Conservation (phyloP, 2,329 filamentous ascomycete species). For the Colletotrichum tropicicola region DNA sequence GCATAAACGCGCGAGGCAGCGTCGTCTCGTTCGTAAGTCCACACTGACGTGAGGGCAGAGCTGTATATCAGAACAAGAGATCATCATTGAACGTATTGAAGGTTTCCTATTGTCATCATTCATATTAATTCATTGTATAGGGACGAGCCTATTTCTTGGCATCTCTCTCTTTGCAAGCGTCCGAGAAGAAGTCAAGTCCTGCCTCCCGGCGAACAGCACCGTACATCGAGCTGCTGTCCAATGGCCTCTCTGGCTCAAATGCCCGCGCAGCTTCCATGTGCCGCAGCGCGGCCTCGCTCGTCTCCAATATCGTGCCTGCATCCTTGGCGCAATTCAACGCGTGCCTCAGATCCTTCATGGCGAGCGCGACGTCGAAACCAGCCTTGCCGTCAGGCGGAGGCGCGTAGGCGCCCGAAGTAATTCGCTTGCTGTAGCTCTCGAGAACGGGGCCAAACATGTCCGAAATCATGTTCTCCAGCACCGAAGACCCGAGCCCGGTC, state of each 20-base stretch:
- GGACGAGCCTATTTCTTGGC: background rate
- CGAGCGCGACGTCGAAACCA: slow-evolving; percentile 7
- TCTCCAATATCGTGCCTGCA: background rate
- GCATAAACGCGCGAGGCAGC: too few relatives aligned
- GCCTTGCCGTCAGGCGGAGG: slow-evolving; percentile 32
- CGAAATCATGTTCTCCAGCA: slow-evolving; percentile 38
- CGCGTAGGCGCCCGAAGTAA: slow-evolving; percentile 38
- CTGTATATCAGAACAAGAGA: background rate
- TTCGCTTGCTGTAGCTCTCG: slow-evolving; percentile 36
- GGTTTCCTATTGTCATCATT: background rate
- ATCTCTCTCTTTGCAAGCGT: slow-evolving; percentile 8
- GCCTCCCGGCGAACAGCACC: slow-evolving; percentile 3
- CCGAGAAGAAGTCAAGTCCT: slow-evolving; percentile 9
- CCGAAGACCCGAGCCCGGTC: slow-evolving; percentile 34
- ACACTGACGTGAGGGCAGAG: too few relatives aligned
- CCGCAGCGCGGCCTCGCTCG: background rate
- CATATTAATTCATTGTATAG: background rate
- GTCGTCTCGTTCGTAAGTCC: too few relatives aligned
- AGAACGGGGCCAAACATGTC: slow-evolving; percentile 39
- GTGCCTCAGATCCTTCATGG: slow-evolving; percentile 17
- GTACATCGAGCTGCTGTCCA: slow-evolving; percentile 9
- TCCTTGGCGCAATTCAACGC: slow-evolving; percentile 9
- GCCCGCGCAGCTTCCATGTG: slow-evolving; percentile 1
- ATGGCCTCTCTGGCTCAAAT: background rate
- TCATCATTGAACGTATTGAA: background rate